phyloP scores from a whole-genome alignment of 2,329 filamentous ascomycete species.

The Pestalotiopsis sp. region DNA sequence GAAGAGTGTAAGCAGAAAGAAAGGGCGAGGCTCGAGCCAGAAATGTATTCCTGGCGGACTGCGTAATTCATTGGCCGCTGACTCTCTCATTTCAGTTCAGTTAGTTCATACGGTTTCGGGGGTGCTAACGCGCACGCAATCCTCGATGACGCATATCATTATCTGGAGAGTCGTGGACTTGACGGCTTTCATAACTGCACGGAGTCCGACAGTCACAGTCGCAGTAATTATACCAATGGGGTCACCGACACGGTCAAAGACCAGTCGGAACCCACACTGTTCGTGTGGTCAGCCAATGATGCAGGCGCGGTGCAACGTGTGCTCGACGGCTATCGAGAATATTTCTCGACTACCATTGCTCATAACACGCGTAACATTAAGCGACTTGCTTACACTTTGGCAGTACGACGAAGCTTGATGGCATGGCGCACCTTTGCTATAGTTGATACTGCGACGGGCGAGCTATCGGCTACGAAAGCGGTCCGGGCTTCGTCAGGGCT shows the following conservation, averaged over 20 bases:
- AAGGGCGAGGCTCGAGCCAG: not conserved
- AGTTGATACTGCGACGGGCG: conserved; percentile 2
- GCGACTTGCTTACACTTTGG: conserved; percentile 29
- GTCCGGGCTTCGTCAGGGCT: not conserved
- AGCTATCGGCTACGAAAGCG: not conserved
- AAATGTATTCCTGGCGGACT: not conserved
- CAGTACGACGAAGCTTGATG: conserved; percentile 25
- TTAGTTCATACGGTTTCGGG: conserved; percentile 25
- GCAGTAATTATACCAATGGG: not conserved
- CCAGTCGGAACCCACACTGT: conserved; percentile 11
- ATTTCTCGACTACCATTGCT: conserved; percentile 18
- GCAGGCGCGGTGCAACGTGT: conserved; percentile 27
- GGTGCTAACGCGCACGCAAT: conserved; percentile 23
- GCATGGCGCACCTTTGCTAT: conserved; percentile 27
- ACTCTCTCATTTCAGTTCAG: conserved; percentile 9
- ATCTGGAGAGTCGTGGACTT: conserved; percentile 8
- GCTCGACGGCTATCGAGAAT: conserved; percentile 22
- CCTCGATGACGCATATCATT: conserved; percentile 18
- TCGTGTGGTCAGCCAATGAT: conserved; percentile 30
- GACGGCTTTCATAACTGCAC: not conserved
- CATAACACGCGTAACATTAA: conserved; percentile 16
- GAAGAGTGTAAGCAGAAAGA: not conserved
- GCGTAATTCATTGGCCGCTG: too few relatives aligned
- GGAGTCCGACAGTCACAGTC: not conserved
- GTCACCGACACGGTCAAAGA: not conserved